Evolutionary conservation across 805 yeast genomes (phyloP), one percentile per base, ranked within the genome.

Genomic region (Lipomyces yamanashiensis): DNA sequence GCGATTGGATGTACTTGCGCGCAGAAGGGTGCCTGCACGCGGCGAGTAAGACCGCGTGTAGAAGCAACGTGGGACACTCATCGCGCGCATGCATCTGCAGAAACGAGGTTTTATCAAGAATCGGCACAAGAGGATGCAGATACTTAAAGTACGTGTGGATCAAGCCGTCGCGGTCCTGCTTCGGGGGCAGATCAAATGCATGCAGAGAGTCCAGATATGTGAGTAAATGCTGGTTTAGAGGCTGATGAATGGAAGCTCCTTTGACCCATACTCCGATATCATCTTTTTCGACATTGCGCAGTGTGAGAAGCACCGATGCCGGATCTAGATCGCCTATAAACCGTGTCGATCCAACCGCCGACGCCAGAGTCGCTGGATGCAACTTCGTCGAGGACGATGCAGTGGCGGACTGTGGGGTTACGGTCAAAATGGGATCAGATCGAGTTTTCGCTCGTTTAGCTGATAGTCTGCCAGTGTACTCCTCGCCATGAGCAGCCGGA

Each of bases 31-130:
- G 81, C 19, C 81, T 71, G 9, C 81, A 77, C 0, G 82, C 79
- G 12, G 74, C 75, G 21, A 81, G 69, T n/a, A 81, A 72, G 43
- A 81, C 77, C 0, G 83, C 80, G 60, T 80, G 81, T 19, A 77
- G 63, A 37, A 81, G 72, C 19, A 80, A 67, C 8, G 80, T 78
- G 1, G 72, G 83, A 71, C 74, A 79, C 69, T 72, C 75, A 64
- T 72, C 78, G 59, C 66, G 73, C 59, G 64, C 72, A 70, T 73
- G 79, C 62, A 67, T 73, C 61, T 70, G 77, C 74, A 76, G 71
- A 68, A 81, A 79, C 50, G 76, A 76, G 23, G 71, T 72, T 69
- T 77, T 79, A 65, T 78, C 77, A 5, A 81, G 69, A 34, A 81
- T 68, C 1, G 84, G 84, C 54, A 81, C 73, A 1, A 80, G 63